Percentiles rank a stretch among this genome's conserved stretches.
Evolutionary conservation across 225 moss, liverwort and hornwort genomes (phyloP).

Genomic region (Polytrichum formosum): DNA sequence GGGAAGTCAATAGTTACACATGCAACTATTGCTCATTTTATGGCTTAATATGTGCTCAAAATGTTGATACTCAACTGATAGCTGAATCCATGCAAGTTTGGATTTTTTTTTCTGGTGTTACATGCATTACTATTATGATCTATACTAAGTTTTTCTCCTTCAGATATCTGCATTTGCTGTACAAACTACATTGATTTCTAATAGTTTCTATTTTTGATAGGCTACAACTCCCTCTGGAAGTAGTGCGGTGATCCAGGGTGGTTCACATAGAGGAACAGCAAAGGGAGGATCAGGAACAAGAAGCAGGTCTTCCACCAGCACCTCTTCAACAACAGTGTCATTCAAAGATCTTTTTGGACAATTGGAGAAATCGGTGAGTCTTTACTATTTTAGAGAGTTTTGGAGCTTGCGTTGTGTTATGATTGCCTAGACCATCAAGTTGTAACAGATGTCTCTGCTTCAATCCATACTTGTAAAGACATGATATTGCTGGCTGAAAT

Average conservation of each 20-base stretch:
- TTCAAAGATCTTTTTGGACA: slow-evolving; percentile 29
- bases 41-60: too few relatives aligned
- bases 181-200: background rate
- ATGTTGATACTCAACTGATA: too few relatives aligned
- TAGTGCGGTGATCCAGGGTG: slow-evolving; percentile 13
- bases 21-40: too few relatives aligned
- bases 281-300: slow-evolving; percentile 17
- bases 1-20: too few relatives aligned
- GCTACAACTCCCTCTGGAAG: slow-evolving; percentile 18
- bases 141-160: background rate
- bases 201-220: slow-evolving; percentile 4
- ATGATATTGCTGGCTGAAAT: too few relatives aligned
- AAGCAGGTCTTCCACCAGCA: slow-evolving; percentile 13
- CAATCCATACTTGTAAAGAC: too few relatives aligned
- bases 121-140: background rate
- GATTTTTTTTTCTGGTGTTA: background rate
- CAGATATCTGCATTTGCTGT: background rate
- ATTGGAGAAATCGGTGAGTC: slow-evolving; percentile 41
- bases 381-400: background rate
- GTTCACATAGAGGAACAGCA: slow-evolving; percentile 28
- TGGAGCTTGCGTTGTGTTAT: background rate
- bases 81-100: background rate
- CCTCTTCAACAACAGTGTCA: slow-evolving; percentile 18
- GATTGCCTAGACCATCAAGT: too few relatives aligned
- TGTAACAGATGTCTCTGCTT: too few relatives aligned